Base-by-base conservation (phyloP, 2,329 filamentous ascomycete species). In the Plenodomus tracheiphilus region DNA sequence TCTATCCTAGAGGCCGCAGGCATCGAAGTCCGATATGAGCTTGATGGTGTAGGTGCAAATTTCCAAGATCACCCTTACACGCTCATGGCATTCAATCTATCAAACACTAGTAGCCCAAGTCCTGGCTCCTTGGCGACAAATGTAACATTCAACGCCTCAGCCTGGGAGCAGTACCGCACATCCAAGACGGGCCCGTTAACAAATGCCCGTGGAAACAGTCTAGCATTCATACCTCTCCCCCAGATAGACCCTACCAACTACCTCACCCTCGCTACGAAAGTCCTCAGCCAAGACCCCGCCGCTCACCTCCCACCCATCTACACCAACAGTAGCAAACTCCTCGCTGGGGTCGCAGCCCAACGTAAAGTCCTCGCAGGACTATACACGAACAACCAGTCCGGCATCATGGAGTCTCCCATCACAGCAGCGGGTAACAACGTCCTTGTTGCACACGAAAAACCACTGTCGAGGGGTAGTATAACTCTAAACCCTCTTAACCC, bases 391-490 rank as follows among this genome's bases (percentile, higher is more conserved):
- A 35, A 61, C 18, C 51, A 64, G 25, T 61, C 65, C 11, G 64
- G 53, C 4, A 52, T 69, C 15, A 60, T 63, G 16, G 67, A 69
- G 19, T 54, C 57, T 16, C 58, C 58, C 7, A 53, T 70, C 5
- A 80, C 79, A 15, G 61, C 64, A 19, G 58, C 64, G 22, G 69
- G 59, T 20, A 58, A 40, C 11, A 56, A 44, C 39, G 13, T 55
- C 17, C 59, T 66, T 22, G 62, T 66, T 21, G 56, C 61, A 6
- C 52, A 74, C 11, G 59, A 74, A 45, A 70, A 72, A 44, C 74
- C 74, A 2, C 60, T 74, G 13, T 32, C 79, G 70, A 21, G 77
- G 4, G 75, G 71, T 3, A 65, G 68, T 16, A 59, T 69, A 39
- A 56, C 41, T 30, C 49, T 69, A 39, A 58, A 69, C 42, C 58